These are phyloP conservation scores for Hansenula lynferdii DNA, from an alignment of 1,139 yeast genomes.

Conservation along the genomic window DNA sequence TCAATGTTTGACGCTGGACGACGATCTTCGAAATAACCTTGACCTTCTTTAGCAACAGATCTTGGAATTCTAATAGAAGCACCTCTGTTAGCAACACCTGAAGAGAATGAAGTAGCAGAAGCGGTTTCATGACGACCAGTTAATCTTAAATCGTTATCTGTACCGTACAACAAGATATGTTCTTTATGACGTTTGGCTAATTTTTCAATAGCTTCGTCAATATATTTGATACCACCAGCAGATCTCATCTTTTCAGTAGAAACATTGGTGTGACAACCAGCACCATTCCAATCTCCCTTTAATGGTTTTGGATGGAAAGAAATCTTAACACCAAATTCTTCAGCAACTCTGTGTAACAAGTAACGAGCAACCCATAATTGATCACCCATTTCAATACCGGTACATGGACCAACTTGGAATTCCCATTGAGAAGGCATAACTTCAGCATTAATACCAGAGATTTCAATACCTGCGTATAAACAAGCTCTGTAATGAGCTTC, in stretches of 20 bases:
- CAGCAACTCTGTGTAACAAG: constrained; percentile 90
- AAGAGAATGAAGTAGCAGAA: constrained; percentile 80
- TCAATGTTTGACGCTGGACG: constrained; percentile 99
- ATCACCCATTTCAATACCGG: constrained; percentile 95
- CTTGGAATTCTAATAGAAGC: constrained; percentile 98
- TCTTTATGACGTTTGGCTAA: constrained; percentile 95
- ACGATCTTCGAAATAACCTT: constrained; percentile 98
- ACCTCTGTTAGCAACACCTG: constrained; percentile 99
- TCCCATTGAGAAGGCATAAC: constrained; percentile 99
- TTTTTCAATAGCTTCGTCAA: constrained; percentile 89
- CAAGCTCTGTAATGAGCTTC: constrained; percentile 99
- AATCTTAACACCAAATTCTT: constrained; percentile 97
- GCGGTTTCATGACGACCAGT: constrained; percentile 99
- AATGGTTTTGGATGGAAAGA: constrained; percentile 99
- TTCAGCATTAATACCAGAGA: constrained; percentile 98
- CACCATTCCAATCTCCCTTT: constrained; percentile 99
- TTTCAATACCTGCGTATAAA: constrained; percentile 81
- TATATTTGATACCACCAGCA: constrained; percentile 94
- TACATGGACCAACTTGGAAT: constrained; percentile 99
- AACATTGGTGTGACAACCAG: constrained; percentile 99
- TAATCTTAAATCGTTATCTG: constrained; percentile 91
- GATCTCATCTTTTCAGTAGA: constrained; percentile 88
- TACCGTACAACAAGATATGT: constrained; percentile 92
- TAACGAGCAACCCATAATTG: constrained; percentile 96
- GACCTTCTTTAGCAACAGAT: constrained; percentile 96